phyloP scores from a whole-genome alignment of 2,329 filamentous ascomycete species.

The Aureobasidium sp. region DNA sequence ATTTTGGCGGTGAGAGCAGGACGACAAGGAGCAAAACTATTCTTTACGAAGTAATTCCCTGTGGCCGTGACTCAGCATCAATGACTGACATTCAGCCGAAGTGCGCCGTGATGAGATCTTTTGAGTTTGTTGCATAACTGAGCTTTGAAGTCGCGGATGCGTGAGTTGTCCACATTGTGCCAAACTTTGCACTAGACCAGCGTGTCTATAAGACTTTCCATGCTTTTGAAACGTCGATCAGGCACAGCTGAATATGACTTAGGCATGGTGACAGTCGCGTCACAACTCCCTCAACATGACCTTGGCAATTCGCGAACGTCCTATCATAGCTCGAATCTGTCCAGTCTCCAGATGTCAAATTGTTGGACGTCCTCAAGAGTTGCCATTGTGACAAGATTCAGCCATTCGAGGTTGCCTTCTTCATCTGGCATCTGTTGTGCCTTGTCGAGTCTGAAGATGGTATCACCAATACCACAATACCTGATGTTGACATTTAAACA shows the following conservation, averaged over 20 bases:
- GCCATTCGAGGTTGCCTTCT: conserved; percentile 22
- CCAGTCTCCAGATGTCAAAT: conserved; percentile 41
- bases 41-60: neutral
- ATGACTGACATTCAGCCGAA: neutral
- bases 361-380: conserved; percentile 32
- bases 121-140: neutral
- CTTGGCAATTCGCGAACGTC: neutral
- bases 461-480: conserved; percentile 35
- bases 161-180: neutral
- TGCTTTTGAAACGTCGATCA: neutral
- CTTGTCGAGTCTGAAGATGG: conserved; percentile 32
- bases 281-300: neutral
- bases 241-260: no score
- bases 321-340: conserved; percentile 26
- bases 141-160: neutral
- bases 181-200: neutral
- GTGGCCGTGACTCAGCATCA: neutral
- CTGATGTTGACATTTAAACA: conserved; percentile 26
- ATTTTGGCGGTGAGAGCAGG: neutral
- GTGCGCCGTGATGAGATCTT: neutral
- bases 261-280: neutral
- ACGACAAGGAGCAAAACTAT: neutral
- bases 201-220: no score
- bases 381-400: conserved; percentile 27
- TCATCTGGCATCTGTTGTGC: conserved; percentile 19